Base-by-base conservation (phyloP, 371 early-diverging fungal species). In the Sanchytrium tribonematis region DNA sequence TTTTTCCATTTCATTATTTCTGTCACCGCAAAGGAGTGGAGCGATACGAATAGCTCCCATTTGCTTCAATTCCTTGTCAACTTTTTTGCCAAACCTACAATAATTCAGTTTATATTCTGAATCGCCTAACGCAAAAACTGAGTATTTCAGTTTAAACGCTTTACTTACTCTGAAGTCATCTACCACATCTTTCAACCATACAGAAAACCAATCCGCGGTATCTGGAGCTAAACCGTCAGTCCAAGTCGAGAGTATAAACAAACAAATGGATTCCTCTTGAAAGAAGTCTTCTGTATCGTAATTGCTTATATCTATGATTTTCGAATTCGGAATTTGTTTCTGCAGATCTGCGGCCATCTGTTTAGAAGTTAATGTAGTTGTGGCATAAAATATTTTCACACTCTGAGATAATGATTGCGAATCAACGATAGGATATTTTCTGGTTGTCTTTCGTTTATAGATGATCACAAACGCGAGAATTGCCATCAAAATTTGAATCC, bases 71-170 rank as follows among this genome's bases (percentile, higher is more conserved):
- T 80, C 84, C 71, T 81, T 81, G 72, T 86, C 84, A n/a, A 85
- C 79, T 2, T 80, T 77, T 70, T 78, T 77, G 16, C 82, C 78
- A 66, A 83, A 82, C 12, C 77, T 76, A 69, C 82, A 84, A 72
- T 82, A 84, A 69, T 85, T 80, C 2, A 84, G 82, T 0, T 79
- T 79, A 73, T 86, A 88, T 1, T 81, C 86, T 0, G 84, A 83
- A 73, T 86, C 85, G 17, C 87, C 86, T 32, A 87, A 74, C 67
- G 87, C 87, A 77, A 86, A 87, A 17, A 88, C 83, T 0, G 85
- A 80, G 77, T 80, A 87, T 1, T 81, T 79, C 31, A 86, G 72
- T 65, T 82, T 78, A 12, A 78, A 78, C 16, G 76, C 77, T 68
- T 81, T 80, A 70, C 81, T 82, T 1, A 86, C 85, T 68, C 87